These are phyloP conservation scores for Psilocybe mexicana DNA, from an alignment of 1,284 basidiomycete genomes.

Conservation along the genomic window DNA sequence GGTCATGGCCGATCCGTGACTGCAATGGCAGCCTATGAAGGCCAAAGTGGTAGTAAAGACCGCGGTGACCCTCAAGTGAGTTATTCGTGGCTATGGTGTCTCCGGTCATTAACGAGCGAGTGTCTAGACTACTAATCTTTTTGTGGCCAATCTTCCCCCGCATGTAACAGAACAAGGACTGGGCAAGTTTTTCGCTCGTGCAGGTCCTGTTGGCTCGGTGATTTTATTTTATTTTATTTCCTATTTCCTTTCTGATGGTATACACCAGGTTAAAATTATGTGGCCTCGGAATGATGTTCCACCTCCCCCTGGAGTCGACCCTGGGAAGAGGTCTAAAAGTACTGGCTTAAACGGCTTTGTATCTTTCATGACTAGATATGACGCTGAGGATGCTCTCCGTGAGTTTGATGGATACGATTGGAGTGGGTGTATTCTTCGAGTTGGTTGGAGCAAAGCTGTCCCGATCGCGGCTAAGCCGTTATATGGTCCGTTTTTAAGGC, in stretches of 20 bases:
- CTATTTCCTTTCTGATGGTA: background rate
- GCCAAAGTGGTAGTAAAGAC: slow-evolving; percentile 87
- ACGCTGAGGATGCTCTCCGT: slow-evolving; percentile 85
- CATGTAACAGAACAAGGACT: slow-evolving; percentile 83
- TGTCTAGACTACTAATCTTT: slow-evolving; percentile 86
- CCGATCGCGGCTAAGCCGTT: slow-evolving; percentile 77
- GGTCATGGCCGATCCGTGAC: slow-evolving; percentile 72
- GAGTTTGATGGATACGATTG: slow-evolving; percentile 91
- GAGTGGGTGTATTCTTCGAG: slow-evolving; percentile 82
- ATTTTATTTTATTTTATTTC: slow-evolving; percentile 20
- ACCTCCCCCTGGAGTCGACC: slow-evolving; percentile 67
- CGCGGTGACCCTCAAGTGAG: slow-evolving; percentile 78
- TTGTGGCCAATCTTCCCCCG: slow-evolving; percentile 87
- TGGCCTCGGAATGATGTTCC: slow-evolving; percentile 79
- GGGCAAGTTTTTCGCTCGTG: slow-evolving; percentile 82
- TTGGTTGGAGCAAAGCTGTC: slow-evolving; percentile 96
- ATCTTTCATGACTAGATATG: slow-evolving; percentile 89
- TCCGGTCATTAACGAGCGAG: background rate
- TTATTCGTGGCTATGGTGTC: background rate
- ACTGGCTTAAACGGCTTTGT: slow-evolving; percentile 91
- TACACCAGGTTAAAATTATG: slow-evolving; percentile 85
- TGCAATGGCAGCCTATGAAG: slow-evolving; percentile 88
- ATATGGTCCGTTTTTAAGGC: slow-evolving; percentile 63
- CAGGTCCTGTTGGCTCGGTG: slow-evolving; percentile 72
- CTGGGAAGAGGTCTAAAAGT: slow-evolving; percentile 64